Base-by-base conservation (phyloP, 2,329 filamentous ascomycete species). In the Calonectria pseudoturangicola region DNA sequence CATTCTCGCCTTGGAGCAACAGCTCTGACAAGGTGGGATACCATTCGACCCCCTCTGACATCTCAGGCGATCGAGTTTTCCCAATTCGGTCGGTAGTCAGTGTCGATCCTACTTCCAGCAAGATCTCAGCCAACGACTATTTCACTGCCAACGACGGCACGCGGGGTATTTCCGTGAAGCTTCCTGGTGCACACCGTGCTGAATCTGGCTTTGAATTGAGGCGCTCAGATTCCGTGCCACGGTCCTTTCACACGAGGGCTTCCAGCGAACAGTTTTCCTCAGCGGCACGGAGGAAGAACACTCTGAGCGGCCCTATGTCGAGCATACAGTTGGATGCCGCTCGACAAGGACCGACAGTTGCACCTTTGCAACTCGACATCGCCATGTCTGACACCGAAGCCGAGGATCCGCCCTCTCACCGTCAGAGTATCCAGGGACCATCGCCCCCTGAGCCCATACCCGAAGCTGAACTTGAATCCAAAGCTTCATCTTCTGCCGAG, bases 81-180 rank as follows among this genome's bases (percentile, higher is more conserved):
- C 94, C 94, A n/a, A 93, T 96, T 39, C 91, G 93, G 62, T 95
- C 93, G n/a, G 92, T 94, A 51, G 87, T 96, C 28, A 94, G 91
- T 8, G 90, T 96, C 48, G 92, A 94, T 76, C 90, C 90, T 8
- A 68, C 72, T n/a, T 84, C 82, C 62, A 77, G 76, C 64, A 82
- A 84, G 85, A 87, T 80, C 73, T 78, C 83, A 6, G 80, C 76
- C 56, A 85, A 87, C 13, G 84, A 85, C n/a, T 84, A 84, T 71
- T 84, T 85, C 63, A 76, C 82, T 9, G 80, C 82, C 28, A 81
- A 85, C 30, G 78, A 80, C 27, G 83, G 80, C 36, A 73, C 73
- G n/a, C 79, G 83, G 51, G 75, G 72, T n/a, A 81, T 83, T 62
- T 75, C 81, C 25, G 71, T 80, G 6, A 78, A 80, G 54, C 79